phyloP scores from a whole-genome alignment of 768 basidiomycete genomes.

The Mycena floridula region DNA sequence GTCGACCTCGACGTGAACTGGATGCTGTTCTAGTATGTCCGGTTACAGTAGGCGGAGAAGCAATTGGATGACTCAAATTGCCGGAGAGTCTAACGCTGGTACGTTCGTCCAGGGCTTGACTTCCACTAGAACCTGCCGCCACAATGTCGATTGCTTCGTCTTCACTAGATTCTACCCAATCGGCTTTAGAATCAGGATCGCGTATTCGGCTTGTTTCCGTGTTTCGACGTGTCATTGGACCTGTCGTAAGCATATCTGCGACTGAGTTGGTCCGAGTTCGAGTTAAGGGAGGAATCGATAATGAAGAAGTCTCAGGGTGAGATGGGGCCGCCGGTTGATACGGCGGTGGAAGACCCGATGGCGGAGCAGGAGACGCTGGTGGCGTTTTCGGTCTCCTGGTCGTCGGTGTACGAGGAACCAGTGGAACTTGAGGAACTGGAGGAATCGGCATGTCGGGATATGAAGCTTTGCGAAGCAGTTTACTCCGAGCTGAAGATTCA shows the following conservation, averaged over 20 bases:
- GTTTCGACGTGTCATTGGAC: constrained; percentile 29
- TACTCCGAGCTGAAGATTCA: constrained; percentile 20
- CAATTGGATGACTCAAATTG: constrained; percentile 20
- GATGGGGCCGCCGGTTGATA: constrained; percentile 37
- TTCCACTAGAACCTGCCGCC: constrained; percentile 76
- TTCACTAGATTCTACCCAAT: constrained; percentile 81
- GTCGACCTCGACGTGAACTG: constrained; percentile 45
- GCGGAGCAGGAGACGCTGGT: constrained; percentile 18
- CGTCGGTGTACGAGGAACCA: constrained; percentile 39
- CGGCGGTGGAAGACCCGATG: constrained; percentile 61
- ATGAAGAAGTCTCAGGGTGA: constrained; percentile 22
- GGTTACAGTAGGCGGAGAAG: constrained; percentile 21
- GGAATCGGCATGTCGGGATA: constrained; percentile 18
- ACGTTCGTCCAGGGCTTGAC: constrained; percentile 76
- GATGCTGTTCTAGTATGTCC: constrained; percentile 24
- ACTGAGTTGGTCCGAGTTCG: constrained; percentile 49
- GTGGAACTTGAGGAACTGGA: constrained; percentile 21
- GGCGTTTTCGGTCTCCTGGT: constrained; percentile 28
- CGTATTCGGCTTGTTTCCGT: constrained; percentile 24
- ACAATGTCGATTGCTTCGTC: constrained; percentile 83
- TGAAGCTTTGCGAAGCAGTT: constrained; percentile 35
- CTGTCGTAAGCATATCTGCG: constrained; percentile 51
- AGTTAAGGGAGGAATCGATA: constrained; percentile 30
- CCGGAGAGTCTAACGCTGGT: constrained; percentile 54
- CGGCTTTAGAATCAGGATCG: constrained; percentile 42